Evolutionary conservation across 208 protist genomes (phyloP), one percentile per base, ranked within the genome.

Genomic region (Novymonas esmeraldas): DNA sequence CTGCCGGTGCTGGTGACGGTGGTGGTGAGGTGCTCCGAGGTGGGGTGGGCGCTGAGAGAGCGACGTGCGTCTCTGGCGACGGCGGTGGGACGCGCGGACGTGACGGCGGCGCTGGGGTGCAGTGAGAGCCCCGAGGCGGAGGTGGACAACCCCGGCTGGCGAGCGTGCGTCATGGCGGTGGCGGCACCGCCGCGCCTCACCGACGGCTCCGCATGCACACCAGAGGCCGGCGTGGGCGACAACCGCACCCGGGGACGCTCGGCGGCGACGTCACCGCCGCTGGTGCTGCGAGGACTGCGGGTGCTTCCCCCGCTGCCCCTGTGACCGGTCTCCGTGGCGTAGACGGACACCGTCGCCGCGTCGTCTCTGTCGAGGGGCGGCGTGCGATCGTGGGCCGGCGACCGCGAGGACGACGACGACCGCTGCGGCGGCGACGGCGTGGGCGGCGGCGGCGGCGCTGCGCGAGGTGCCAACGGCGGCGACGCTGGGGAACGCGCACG

Each of bases 221-320:
- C n/a, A n/a, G n/a, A n/a, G n/a, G 16, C 44, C 45, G 4, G 38
- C 0, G 38, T 48, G 39, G 31, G 33, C 36, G 56, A 44, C 24
- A 61, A 22, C 24, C 33, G 26, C 56, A 61, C 56, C 38, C 26
- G 56, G 22, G 56, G 56, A 20, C 22, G 56, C 20, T 33, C 56
- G n/a, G 56, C 24, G 31, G 1, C 31, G 39, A 22, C 26, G n/a
- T 22, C 39, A 16, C 24, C 24, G 6, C n/a, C 36, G 20, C 31
- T 24, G n/a, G 41, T 36, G 39, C 56, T 24, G 39, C 39, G 38
- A 24, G 24, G 24, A 13, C 38, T 6, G 28, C 28, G 26, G 22
- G 28, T 22, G 44, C 31, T 64, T 39, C 24, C 46, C 16, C 29
- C 41, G 46, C 59, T 64, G 31, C 18, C 29, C 42, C 22, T 34